A percentile compares a stretch with the other conserved stretches of the same genome.
These are phyloP conservation scores for Arbutus unedo DNA, from an alignment of 148 eudicot genomes.

Conservation along the genomic window DNA sequence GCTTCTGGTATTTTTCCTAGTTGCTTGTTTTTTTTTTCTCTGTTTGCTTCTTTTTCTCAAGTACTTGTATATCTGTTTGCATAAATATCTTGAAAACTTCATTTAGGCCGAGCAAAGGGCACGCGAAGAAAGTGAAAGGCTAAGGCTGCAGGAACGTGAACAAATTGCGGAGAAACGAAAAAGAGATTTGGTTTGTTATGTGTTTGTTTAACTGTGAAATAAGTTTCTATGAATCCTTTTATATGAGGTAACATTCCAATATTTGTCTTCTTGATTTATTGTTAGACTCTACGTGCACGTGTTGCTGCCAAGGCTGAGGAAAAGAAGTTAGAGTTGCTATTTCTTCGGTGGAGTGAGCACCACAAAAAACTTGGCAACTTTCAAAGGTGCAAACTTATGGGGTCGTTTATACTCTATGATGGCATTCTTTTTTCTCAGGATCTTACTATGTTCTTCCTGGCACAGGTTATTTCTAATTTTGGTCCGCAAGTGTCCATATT, in stretches of 20 bases:
- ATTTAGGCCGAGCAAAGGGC: constrained; percentile 84
- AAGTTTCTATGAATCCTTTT: background rate
- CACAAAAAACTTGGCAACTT: constrained; percentile 90
- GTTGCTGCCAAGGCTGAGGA: constrained; percentile 98
- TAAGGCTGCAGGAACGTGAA: constrained; percentile 94
- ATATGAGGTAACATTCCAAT: background rate
- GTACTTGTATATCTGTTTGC: background rate
- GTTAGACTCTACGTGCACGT: constrained; percentile 75
- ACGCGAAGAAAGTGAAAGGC: constrained; percentile 89
- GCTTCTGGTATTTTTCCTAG: background rate
- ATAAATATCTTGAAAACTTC: background rate
- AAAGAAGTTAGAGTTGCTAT: constrained; percentile 86
- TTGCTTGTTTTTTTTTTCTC: background rate
- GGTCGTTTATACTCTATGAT: background rate
- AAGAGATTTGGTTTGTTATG: constrained; percentile 71
- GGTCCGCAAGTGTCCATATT: constrained; percentile 97
- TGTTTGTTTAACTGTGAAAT: background rate
- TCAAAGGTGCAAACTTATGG: constrained; percentile 52
- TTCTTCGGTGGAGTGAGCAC: constrained; percentile 97
- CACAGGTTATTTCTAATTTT: constrained; percentile 96
- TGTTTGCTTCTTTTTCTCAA: background rate
- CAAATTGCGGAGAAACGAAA: constrained; percentile 82
- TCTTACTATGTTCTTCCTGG: constrained; percentile 7
- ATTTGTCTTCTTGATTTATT: constrained; percentile 12
- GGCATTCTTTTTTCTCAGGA: constrained; percentile 1